Base-by-base conservation (phyloP, 2,329 filamentous ascomycete species). In the Triangularia verruculosa region DNA sequence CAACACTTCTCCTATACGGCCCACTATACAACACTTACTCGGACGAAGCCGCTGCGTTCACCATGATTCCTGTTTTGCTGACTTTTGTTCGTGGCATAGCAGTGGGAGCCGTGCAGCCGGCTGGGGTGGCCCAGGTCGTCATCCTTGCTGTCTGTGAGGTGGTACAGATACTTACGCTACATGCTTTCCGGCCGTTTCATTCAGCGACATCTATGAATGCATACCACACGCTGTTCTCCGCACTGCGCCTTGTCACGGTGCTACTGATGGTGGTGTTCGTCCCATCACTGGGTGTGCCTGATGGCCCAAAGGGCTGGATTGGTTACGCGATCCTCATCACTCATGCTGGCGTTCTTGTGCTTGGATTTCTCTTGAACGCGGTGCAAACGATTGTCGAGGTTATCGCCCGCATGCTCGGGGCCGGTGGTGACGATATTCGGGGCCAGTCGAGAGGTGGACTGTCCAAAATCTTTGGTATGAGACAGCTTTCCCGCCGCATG, bases 11-110 rank as follows among this genome's bases (percentile, higher is more conserved):
- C 2, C 83, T 92, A 0, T 98, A 97, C 71, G 95, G 95, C 0
- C 92, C 95, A 4, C 81, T 99, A 7, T 99, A 99, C 77, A 99
- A 99, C 77, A 99, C 95, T 0, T 98, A 96, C 75, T 95, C 91
- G 24, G 95, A 99, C 74, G 91, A 94, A 74, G 92, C 93, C 0
- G 92, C 94, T 7, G 88, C 92, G 0, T 99, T 96, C 75, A 93
- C 94, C 6, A 83, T 97, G 51, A 88, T 97, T 20, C 93, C 94
- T 0, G 87, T 97, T 15, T 80, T 96, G 32, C 81, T 98, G 64
- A 96, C 90, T 4, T 88, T 96, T 72, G 80, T 97, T 64, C 89
- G 94, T 32, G 94, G 93, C 63, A 88, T 98, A 68, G 92, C 93
- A 20, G 91, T 99, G 70, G 95, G 95, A 28, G 95, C 93, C 17